Evolutionary conservation across 305 asterid species (phyloP).

Genomic region (Euphrasia arctica): DNA sequence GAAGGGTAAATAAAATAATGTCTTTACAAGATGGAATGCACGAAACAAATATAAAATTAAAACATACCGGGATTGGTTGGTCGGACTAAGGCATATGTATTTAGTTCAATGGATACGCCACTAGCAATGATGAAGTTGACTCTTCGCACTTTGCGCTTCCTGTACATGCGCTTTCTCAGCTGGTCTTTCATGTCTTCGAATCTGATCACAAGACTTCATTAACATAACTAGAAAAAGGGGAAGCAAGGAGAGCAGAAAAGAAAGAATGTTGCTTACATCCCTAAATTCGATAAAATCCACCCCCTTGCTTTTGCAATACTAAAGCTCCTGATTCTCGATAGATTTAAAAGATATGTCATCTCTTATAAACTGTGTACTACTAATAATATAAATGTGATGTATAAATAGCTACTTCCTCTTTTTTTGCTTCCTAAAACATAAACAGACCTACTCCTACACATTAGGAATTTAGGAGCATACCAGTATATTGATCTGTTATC

Average conservation of each 20-base stretch:
- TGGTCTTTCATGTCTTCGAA: slow-evolving; percentile 85
- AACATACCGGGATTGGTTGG: slow-evolving; percentile 85
- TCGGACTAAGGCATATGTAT: slow-evolving; percentile 87
- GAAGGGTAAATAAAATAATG: slow-evolving; percentile 27
- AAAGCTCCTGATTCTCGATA: not conserved
- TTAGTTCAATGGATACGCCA: slow-evolving; percentile 69
- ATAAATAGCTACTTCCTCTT: slow-evolving; percentile 21
- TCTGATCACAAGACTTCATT: slow-evolving; percentile 39
- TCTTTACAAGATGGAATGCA: slow-evolving; percentile 17
- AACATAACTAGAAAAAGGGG: not conserved
- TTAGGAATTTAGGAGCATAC: slow-evolving; percentile 6
- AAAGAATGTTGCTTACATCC: slow-evolving; percentile 16
- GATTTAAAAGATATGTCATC: not conserved
- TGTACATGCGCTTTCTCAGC: slow-evolving; percentile 83
- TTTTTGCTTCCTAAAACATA: slow-evolving; percentile 11
- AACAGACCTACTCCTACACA: slow-evolving; percentile 10
- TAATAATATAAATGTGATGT: slow-evolving; percentile 11
- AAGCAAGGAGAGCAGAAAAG: slow-evolving; percentile 3
- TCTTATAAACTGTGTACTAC: slow-evolving; percentile 1
- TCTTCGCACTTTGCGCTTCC: slow-evolving; percentile 90
- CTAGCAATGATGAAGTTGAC: slow-evolving; percentile 60
- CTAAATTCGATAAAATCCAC: slow-evolving; percentile 11
- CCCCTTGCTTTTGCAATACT: slow-evolving; percentile 19
- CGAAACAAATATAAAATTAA: slow-evolving; percentile 18
- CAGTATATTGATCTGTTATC: not conserved